Conservation (phyloP, 2,329 filamentous ascomycete genomes). For the Colletotrichum salicis region DNA sequence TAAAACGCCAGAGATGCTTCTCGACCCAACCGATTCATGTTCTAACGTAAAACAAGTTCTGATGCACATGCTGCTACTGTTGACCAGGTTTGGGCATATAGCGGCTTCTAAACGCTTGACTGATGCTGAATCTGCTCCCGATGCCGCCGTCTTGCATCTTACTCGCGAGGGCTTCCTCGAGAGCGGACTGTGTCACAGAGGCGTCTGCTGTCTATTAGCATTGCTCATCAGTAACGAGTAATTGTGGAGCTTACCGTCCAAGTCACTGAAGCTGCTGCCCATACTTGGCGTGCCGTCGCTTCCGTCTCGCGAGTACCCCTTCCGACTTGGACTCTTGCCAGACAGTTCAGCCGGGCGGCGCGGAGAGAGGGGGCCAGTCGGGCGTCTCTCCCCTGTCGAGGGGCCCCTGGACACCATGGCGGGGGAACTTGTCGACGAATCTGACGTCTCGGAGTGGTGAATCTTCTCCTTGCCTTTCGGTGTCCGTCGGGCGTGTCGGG, state of each 20-base stretch:
- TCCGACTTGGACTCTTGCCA: constrained; percentile 62
- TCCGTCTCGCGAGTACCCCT: constrained; percentile 66
- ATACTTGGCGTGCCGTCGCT: constrained; percentile 82
- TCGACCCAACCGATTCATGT: constrained; percentile 9
- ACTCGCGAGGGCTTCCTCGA: constrained; percentile 81
- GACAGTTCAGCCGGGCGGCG: constrained; percentile 68
- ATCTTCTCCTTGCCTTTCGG: constrained; percentile 47
- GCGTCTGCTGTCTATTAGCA: constrained; percentile 64
- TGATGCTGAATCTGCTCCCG: constrained; percentile 75
- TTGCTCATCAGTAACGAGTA: not conserved
- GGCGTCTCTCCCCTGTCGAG: constrained; percentile 46
- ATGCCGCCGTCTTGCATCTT: constrained; percentile 73
- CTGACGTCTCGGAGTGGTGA: constrained; percentile 66
- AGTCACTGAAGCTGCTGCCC: constrained; percentile 87
- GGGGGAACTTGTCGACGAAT: constrained; percentile 70
- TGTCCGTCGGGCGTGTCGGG: constrained; percentile 46
- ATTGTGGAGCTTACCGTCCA: constrained; percentile 69
- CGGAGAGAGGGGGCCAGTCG: constrained; percentile 64
- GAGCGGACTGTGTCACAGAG: constrained; percentile 81
- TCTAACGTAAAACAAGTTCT: not conserved
- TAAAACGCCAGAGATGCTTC: constrained; percentile 34
- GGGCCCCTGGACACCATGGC: constrained; percentile 48
- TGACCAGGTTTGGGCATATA: constrained; percentile 54
- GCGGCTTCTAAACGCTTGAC: constrained; percentile 72
- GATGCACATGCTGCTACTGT: constrained; percentile 24